These are phyloP conservation scores for Podospora pseudopauciseta DNA, from an alignment of 495 filamentous ascomycete genomes.

Conservation along the genomic window DNA sequence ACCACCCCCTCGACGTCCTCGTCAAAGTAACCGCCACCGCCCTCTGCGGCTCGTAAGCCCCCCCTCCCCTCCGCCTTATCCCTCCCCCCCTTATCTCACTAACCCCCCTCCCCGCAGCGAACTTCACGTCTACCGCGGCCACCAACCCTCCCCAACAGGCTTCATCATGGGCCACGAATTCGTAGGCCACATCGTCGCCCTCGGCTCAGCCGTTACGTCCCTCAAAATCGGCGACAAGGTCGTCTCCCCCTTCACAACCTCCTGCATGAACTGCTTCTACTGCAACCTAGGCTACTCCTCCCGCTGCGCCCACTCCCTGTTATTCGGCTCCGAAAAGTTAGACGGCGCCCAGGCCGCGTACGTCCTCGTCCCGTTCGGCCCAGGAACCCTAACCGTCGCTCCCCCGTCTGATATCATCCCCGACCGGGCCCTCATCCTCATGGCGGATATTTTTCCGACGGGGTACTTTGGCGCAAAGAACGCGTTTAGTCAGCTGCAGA, in stretches of 20 bases:
- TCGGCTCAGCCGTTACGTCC: constrained; percentile 63
- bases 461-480: constrained; percentile 88
- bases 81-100: not conserved
- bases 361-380: constrained; percentile 80
- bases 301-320: constrained; percentile 62
- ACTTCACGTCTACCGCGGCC: constrained; percentile 83
- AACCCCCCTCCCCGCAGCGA: constrained; percentile 53
- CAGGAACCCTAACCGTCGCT: constrained; percentile 74
- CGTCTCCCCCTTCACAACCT: constrained; percentile 81
- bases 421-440: constrained; percentile 77
- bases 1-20: constrained; percentile 71
- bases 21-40: constrained; percentile 83
- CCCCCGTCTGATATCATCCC: constrained; percentile 60
- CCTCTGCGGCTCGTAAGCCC: constrained; percentile 82
- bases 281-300: constrained; percentile 79
- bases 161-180: constrained; percentile 75
- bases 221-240: constrained; percentile 74
- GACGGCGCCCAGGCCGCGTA: constrained; percentile 93
- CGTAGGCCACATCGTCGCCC: constrained; percentile 67
- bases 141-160: constrained; percentile 54
- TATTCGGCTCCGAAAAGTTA: constrained; percentile 71
- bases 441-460: constrained; percentile 85
- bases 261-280: constrained; percentile 82
- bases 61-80: not conserved
- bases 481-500: constrained; percentile 66